Evolutionary conservation across 2,329 filamentous ascomycete species (phyloP).

Genomic region (Aureobasidium vineae): DNA sequence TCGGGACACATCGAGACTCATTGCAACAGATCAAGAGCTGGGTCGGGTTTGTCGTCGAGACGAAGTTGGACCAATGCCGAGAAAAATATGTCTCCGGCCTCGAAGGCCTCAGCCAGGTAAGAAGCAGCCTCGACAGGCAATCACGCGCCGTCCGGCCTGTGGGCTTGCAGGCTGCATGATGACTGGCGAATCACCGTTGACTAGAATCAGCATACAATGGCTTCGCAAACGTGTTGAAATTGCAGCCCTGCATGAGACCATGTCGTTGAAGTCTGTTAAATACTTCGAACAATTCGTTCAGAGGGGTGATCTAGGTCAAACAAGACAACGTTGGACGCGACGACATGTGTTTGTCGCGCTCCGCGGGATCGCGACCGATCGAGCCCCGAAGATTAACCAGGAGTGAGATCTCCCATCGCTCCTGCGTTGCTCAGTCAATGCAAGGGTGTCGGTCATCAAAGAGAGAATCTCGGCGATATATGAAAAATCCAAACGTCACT

Average conservation of each 20-base stretch:
- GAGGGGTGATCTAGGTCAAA: neutral
- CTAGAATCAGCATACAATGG: neutral
- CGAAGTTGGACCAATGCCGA: neutral
- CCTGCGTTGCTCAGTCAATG: neutral
- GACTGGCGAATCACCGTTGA: conserved; percentile 3
- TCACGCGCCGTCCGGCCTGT: neutral
- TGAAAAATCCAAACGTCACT: neutral
- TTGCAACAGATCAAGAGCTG: neutral
- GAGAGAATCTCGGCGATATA: neutral
- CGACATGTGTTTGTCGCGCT: neutral
- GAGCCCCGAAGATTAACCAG: neutral
- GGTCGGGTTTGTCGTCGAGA: neutral
- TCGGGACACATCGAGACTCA: neutral
- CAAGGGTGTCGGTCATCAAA: neutral
- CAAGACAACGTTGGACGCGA: neutral
- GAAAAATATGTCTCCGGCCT: neutral
- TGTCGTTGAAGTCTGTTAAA: neutral
- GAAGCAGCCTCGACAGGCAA: neutral
- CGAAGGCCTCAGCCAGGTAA: neutral
- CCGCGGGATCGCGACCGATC: neutral
- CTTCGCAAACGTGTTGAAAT: neutral
- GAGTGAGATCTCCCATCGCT: neutral
- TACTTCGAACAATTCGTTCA: neutral
- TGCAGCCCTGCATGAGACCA: too few species aligned
- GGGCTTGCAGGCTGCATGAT: conserved; percentile 9